Evolutionary conservation across 192 early-diverging fungal genomes (phyloP), one percentile per base, ranked within the genome.

Genomic region (Podila epicladia): DNA sequence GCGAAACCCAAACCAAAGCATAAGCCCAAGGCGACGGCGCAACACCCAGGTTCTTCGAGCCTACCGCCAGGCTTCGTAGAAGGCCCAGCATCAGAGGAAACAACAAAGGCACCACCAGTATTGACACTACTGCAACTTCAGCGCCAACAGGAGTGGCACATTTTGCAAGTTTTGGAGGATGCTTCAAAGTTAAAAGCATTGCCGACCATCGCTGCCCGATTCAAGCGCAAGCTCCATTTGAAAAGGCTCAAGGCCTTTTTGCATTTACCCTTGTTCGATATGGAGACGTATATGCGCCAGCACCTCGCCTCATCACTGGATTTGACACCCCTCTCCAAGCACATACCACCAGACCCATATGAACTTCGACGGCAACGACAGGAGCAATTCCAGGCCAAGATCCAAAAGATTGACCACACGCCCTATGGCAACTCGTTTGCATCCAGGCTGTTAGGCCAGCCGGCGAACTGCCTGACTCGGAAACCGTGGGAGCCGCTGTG

Each of bases 351-450:
- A 22, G 77, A 83, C 13, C 64, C 71, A 66, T 75, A 73, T 26
- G 73, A 65, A 53, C 66, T 82, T 17, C 72, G 70, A 12, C 38
- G 69, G 49, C 26, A 62, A 24, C 83, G 50, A 26, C 57, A 79
- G 67, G 74, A 76, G 62, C 62, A 73, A 31, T 84, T 73, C 61
- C 58, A 79, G 58, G 57, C 62, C 12, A 80, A 73, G 48, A 80
- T 76, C 17, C 72, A 82, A 64, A 64, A 75, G 50, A 76, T 91
- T 17, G 74, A 75, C 38, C 64, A 66, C 15, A 95, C 93, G 5
- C 85, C 90, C 0, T 95, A 93, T 60, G 74, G 64, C 11, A 87
- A 92, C 28, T 95, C 94, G 15, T 95, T 97, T 85, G 89, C 89
- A 24, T 94, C 89, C 7, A 78, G 95, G 51, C 76, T 97, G 22